Evolutionary conservation across 192 early-diverging fungal genomes (phyloP), one percentile per base, ranked within the genome.

Genomic region (Funneliformis mosseae): DNA sequence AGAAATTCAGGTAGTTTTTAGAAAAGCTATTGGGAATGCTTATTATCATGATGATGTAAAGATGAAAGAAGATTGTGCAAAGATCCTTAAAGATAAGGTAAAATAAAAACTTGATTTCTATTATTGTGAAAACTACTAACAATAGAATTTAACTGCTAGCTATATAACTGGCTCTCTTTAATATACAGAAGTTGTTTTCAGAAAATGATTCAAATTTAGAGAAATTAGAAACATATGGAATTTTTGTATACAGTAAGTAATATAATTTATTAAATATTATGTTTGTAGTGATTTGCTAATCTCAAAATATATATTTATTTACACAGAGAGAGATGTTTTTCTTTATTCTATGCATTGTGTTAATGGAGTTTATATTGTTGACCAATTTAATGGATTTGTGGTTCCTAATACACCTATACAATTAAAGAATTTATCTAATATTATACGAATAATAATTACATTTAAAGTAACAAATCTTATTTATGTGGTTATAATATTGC

Each of bases 1-100:
- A 8, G 61, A 63, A 63, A 25, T 63, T 23, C 61, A 63, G 21
- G 61, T 63, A 23, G 23, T n/a, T 25, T 63, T 63, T 63, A n/a
- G 61, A 9, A 12, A 63, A 63, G 61, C 23, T 23, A n/a, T 63
- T 5, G 61, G 61, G 7, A 63, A 63, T n/a, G 61, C 25, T 4
- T 63, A 25, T 25, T 63, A 63, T 27, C 61, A 63, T n/a, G 61
- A 63, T 63, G 61, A 63, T 63, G 61, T 63, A 63, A 63, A 63
- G 11, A 27, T 63, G 61, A 63, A 63, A 2, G 61, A 9, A 4
- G 23, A 63, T 63, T n/a, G 61, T n/a, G 25, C 21, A 63, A 63
- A 63, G 61, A 63, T 63, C 61, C 61, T 63, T 63, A 63, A 63
- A 63, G 61, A 6, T 63, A 63, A 63, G 21, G 61, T 63, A 4